Base-by-base conservation (phyloP, 495 filamentous ascomycete species). In the Lasiosphaeria miniovina region DNA sequence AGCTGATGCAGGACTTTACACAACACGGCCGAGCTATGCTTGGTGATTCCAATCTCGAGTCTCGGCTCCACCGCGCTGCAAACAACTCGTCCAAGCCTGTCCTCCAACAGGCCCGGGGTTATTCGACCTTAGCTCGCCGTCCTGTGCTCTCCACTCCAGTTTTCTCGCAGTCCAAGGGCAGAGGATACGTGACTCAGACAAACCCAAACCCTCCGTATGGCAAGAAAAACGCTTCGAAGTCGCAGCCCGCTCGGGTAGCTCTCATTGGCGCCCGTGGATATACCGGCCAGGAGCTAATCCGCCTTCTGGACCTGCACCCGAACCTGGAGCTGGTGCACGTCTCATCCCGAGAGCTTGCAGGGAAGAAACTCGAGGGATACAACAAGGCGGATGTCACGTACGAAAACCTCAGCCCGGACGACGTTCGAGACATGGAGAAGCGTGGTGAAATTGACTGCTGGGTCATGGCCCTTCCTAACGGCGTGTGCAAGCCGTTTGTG, bases 151-250 rank as follows among this genome's bases (percentile, higher is more conserved):
- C 63, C 17, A 36, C 65, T 0, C 62, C 65, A 0, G 31, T 32
- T 10, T 63, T 68, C n/a, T 51, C 50, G 3, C 59, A 55, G 55
- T 52, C 68, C 55, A 75, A 79, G 54, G 74, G 76, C 11, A 75
- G 83, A 53, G 74, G 75, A 2, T 87, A 85, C 64, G 76, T 84
- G 17, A 85, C 88, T 36, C 90, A 88, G 52, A 97, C 93, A 24
- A 97, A 98, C 79, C 93, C 94, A 3, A 98, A 97, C 77, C 93
- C 93, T 24, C 94, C 93, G n/a, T 85, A 91, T n/a, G 94, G 94
- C 50, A 86, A 88, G 75, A 90, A 90, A 77, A 96, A 97, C 74
- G 87, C 84, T 52, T 92, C 90, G 54, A 97, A 94, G 72, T 78
- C 81, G 40, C 83, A 84, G 61, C 91, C 90, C 38, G 86, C 92